phyloP scores from a whole-genome alignment of 805 yeast species.

The Debaryomyces tyrocola region DNA sequence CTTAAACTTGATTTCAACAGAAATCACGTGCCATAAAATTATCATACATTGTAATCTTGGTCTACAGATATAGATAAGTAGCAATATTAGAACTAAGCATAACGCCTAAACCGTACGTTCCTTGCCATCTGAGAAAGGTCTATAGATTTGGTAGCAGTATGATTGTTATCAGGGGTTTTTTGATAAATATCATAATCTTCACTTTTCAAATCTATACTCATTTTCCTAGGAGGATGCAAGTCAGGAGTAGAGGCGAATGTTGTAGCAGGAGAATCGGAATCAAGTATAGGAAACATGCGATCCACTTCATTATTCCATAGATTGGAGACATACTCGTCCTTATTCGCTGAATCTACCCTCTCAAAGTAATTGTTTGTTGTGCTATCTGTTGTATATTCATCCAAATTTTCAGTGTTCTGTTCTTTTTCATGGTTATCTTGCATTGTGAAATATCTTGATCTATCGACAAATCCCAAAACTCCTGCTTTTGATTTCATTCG shows the following conservation, averaged over 20 bases:
- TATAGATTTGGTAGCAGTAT: background rate
- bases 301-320: background rate
- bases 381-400: too few relatives aligned
- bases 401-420: too few relatives aligned
- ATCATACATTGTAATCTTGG: too few relatives aligned
- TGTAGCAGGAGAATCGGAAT: background rate
- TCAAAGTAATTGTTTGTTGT: too few relatives aligned
- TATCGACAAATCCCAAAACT: slow-evolving; percentile 26
- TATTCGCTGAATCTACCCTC: too few relatives aligned
- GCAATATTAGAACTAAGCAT: slow-evolving; percentile 1
- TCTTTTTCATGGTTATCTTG: background rate
- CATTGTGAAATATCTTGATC: slow-evolving; percentile 5
- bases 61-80: background rate
- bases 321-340: background rate
- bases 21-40: background rate
- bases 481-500: slow-evolving; percentile 20
- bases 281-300: background rate
- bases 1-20: background rate
- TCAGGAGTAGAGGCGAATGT: background rate
- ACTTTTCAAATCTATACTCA: background rate
- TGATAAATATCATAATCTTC: background rate
- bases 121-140: background rate
- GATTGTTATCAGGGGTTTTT: background rate
- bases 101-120: background rate
- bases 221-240: background rate